Base-by-base conservation (phyloP, 1,139 yeast species). In the Geotrichum cucujoidarum region DNA sequence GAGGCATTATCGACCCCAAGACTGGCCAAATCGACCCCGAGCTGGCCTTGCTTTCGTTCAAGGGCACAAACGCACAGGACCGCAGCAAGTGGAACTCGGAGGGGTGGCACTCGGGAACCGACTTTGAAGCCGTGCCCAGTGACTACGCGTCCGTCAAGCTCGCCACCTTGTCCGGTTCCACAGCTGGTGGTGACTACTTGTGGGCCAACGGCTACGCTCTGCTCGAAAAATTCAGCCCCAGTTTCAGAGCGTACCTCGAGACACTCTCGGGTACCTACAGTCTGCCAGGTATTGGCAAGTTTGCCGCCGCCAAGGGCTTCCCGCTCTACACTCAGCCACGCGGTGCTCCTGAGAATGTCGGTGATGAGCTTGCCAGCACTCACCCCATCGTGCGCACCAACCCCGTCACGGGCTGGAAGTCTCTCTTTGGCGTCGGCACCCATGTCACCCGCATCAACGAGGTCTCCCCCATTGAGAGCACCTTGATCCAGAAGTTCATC, bases 381-480 rank as follows among this genome's bases (percentile, higher is more conserved):
- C 77, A 73, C 56, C 76, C 76, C 4, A 48, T 73, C 35, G 66
- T 73, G 33, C 66, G 76, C 57, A 73, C 76, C 22, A 74, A 73
- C 59, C 77, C 77, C 3, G 73, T 70, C 25, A 72, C 77, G 16
- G 76, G 76, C 11, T 71, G 75, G 74, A 73, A 73, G 60, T 64
- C 70, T 11, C 59, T 72, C 53, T 70, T 57, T 50, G 75, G 71
- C 40, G 68, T 71, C 60, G 66, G 74, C 29, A 53, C 68, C 10
- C 69, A 69, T 63, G 69, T 73, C 40, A 62, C 59, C 40, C 59
- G 66, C 24, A 69, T 73, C 47, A 69, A 70, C 29, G 76, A 72
- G 1, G 66, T 72, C 45, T 64, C 66, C 42, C 63, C 62, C 14
- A 68, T 55, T 11, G 76, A 73, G 54, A 53, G 62, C 21, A 58